Conservation (phyloP, 768 basidiomycete genomes). For the Pholiota conissans region DNA sequence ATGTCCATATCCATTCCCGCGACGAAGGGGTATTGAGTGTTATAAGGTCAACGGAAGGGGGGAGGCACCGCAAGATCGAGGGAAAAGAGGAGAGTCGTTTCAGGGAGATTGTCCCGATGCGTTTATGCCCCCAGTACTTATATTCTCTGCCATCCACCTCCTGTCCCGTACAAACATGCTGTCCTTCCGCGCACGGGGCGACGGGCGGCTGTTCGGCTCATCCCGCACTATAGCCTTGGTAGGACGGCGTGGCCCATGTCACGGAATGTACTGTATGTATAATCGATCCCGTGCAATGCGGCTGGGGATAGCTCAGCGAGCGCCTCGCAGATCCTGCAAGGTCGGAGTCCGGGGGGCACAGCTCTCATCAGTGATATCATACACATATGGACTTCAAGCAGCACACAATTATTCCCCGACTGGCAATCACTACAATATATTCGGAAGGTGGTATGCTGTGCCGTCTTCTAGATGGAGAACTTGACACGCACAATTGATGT, state of each 20-base stretch:
- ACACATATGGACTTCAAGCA: no score
- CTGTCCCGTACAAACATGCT: not conserved
- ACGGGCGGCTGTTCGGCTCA: not conserved
- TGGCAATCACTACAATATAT: no score
- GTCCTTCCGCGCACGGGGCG: not conserved
- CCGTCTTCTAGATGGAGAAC: not conserved
- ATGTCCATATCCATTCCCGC: not conserved
- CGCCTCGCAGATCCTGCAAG: not conserved
- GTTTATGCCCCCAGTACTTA: not conserved
- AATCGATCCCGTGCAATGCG: not conserved
- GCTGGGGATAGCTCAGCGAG: not conserved
- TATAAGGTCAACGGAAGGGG: no score
- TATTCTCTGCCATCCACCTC: not conserved
- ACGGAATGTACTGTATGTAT: not conserved
- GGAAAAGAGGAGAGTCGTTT: not conserved
- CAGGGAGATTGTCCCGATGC: not conserved
- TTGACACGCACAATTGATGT: not conserved
- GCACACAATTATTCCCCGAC: no score
- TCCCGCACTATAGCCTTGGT: not conserved
- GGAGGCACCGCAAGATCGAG: no score
- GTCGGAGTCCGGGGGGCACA: not conserved
- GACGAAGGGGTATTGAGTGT: no score
- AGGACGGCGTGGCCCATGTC: not conserved
- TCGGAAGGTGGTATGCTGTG: no score
- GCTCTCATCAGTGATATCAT: no score